Base-by-base conservation (phyloP, 176 grass and related monocot species). In the Cenchrus purpureus region DNA sequence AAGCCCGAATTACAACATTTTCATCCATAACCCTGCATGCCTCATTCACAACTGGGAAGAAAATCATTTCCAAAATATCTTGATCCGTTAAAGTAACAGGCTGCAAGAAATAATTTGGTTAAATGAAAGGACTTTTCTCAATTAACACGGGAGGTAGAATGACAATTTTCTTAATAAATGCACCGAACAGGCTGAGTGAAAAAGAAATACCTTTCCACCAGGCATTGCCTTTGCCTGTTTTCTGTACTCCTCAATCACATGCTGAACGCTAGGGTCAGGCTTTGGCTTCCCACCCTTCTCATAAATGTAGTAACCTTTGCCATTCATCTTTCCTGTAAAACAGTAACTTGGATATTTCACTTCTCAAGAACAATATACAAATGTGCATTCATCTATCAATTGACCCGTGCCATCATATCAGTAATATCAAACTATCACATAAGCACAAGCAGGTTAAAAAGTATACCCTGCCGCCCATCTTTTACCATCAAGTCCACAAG, bases 31-130 rank as follows among this genome's bases (percentile, higher is more conserved):
- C 94, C 83, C 97, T 88, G 71, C 97, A 99, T 73, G 97, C 97
- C 76, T 99, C 97, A n/a, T 99, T 99, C 55, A 99, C 86, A 71
- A 92, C 90, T 79, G 97, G 94, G 74, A 99, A 99, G 90, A 99
- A 99, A 89, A 96, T 83, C 93, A 99, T 99, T 84, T 96, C 97
- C 86, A 96, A 50, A 71, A 99, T 82, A 16, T 99, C 97, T 88
- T 91, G 89, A 76, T 96, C 88, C 3, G 86, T 89, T 69, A 99
- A 75, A 74, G 44, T 91, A 89, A 94, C 94, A 77, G 93, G 78
- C 97, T 99, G 84, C 74, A 91, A 86, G 69, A 54, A 86, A 84
- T 53, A 82, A 85, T 70, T 43, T 48, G 8, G 12, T 45, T 10
- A 65, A 49, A 65, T 81, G 56, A 90, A 46, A 46, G 62, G 6